Conservation (phyloP, 148 eudicot species). For the Amaranthus cruentus region DNA sequence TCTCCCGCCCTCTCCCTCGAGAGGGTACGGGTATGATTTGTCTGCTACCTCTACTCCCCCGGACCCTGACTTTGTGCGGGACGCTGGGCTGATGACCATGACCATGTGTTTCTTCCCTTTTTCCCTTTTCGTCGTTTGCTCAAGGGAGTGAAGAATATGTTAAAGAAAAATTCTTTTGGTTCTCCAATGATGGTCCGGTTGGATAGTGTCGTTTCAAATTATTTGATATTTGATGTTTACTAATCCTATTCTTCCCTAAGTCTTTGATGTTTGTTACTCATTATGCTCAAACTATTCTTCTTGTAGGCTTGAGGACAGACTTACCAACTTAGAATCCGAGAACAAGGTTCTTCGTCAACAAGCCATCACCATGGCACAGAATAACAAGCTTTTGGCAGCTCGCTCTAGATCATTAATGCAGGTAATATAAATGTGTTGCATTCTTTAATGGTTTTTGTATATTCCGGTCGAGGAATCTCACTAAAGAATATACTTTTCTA, state of each 20-base stretch:
- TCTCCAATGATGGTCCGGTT: not conserved
- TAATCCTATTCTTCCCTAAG: too few relatives aligned
- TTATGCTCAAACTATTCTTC: slow-evolving; percentile 24
- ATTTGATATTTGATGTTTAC: too few relatives aligned
- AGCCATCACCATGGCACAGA: slow-evolving; percentile 76
- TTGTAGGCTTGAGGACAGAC: slow-evolving; percentile 81
- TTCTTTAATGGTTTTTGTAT: slow-evolving; percentile 12
- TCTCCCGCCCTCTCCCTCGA: too few relatives aligned
- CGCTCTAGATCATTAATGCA: slow-evolving; percentile 69
- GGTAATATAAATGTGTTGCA: slow-evolving; percentile 36
- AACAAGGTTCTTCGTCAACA: slow-evolving; percentile 89
- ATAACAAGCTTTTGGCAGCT: slow-evolving; percentile 54
- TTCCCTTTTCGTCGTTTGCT: too few relatives aligned
- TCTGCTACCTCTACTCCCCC: too few relatives aligned
- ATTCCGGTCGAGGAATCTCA: slow-evolving; percentile 16
- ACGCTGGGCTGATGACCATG: too few relatives aligned
- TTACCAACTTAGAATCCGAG: slow-evolving; percentile 68
- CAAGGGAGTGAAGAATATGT: too few relatives aligned
- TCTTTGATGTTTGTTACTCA: slow-evolving; percentile 13
- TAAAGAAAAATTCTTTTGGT: not conserved
- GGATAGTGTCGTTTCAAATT: too few relatives aligned
- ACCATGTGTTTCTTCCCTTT: too few relatives aligned
- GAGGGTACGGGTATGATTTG: too few relatives aligned
- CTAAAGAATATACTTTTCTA: slow-evolving; percentile 18
- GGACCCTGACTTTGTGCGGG: too few relatives aligned